Percentiles rank a stretch among this genome's conserved stretches.
These are phyloP conservation scores for Lentinus tigrinus DNA, from an alignment of 768 basidiomycete genomes.

Conservation along the genomic window DNA sequence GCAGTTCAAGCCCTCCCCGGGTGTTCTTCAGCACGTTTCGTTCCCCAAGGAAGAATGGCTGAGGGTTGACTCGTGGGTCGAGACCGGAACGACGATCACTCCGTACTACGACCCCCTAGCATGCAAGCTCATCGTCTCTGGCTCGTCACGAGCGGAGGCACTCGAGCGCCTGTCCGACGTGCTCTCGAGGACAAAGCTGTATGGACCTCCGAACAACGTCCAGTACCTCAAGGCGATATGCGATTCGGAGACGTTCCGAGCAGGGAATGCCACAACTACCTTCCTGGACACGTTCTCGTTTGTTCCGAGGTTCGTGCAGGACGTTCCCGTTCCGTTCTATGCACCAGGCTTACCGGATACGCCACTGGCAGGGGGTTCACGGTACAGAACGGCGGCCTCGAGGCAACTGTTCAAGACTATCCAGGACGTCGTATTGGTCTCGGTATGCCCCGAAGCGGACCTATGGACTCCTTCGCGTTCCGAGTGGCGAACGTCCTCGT, in stretches of 20 bases:
- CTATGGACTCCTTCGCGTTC: slow-evolving; percentile 62
- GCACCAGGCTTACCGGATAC: neutral
- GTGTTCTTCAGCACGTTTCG: slow-evolving; percentile 56
- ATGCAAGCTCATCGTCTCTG: slow-evolving; percentile 59
- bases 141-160: slow-evolving; percentile 44
- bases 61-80: slow-evolving; percentile 57
- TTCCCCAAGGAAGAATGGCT: slow-evolving; percentile 48
- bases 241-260: slow-evolving; percentile 35
- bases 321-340: slow-evolving; percentile 5
- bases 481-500: slow-evolving; percentile 56
- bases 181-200: slow-evolving; percentile 41
- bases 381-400: slow-evolving; percentile 53
- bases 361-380: slow-evolving; percentile 50
- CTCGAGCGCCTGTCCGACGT: slow-evolving; percentile 40
- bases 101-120: slow-evolving; percentile 59
- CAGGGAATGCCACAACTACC: slow-evolving; percentile 46
- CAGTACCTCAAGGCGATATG: slow-evolving; percentile 49
- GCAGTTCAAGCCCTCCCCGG: slow-evolving; percentile 57
- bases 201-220: slow-evolving; percentile 62
- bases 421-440: slow-evolving; percentile 51
- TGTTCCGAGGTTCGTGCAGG: slow-evolving; percentile 36
- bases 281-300: slow-evolving; percentile 48
- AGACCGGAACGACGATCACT: slow-evolving; percentile 48
- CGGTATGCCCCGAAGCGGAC: slow-evolving; percentile 63
- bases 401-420: slow-evolving; percentile 57